Base-by-base conservation (phyloP, 2,329 filamentous ascomycete genomes). In the Thielaviopsis euricoi region DNA sequence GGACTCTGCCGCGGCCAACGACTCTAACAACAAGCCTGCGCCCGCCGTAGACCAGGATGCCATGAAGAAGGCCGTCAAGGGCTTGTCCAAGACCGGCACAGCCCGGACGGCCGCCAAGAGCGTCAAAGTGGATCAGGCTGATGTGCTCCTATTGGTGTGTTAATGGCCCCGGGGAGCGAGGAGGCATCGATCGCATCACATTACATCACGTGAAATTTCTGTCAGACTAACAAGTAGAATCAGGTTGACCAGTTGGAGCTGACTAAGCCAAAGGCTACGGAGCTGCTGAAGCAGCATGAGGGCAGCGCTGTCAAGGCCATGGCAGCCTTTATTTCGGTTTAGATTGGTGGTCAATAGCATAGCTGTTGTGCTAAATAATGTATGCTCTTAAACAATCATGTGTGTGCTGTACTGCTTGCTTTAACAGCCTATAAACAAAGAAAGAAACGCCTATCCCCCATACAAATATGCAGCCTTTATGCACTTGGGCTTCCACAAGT, bases 191-290 rank as follows among this genome's bases (percentile, higher is more conserved):
- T n/a, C n/a, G n/a, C n/a, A n/a, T n/a, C n/a, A n/a, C n/a, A n/a
- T n/a, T n/a, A n/a, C n/a, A n/a, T n/a, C n/a, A n/a, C n/a, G n/a
- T n/a, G n/a, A n/a, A n/a, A 15, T 49, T 33, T 21, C 12, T 19
- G 46, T 15, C 12, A 21, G 5, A 56, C 29, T 50, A 37, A 23
- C 15, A 26, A n/a, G 22, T 19, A 19, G 12, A 9, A 50, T 60
- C n/a, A 83, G 82, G 74, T 86, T 13, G 81, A 86, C 53, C 78
- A 90, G 67, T 75, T 90, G 33, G 86, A 91, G 61, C 67, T 91
- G 40, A 71, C 79, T 1, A 89, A 87, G 69, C 64, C 72, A 2
- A 88, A 83, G 68, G 87, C 85, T 1, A 89, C 83, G 1, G 87
- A 91, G 61, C 69, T 91, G 55, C 74, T 93, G 5, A 84, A 82